Conservation (phyloP, 2,329 filamentous ascomycete species). For the Epichloe glyceriae region DNA sequence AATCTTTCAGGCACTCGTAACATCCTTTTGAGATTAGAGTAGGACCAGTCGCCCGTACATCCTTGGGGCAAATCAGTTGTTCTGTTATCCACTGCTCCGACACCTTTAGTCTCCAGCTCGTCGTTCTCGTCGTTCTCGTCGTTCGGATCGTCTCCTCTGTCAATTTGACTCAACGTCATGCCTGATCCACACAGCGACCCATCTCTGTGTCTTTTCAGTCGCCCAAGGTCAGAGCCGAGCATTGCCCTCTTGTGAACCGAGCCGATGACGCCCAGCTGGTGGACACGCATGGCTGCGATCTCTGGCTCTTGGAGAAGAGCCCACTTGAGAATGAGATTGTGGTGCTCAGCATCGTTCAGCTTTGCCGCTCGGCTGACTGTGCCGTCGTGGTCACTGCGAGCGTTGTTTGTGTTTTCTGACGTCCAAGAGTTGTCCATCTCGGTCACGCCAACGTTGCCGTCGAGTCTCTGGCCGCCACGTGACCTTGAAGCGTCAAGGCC, state of each 20-base stretch:
- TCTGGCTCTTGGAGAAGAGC: slow-evolving; percentile 1
- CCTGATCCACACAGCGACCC: background rate
- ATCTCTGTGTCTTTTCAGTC: slow-evolving; percentile 1
- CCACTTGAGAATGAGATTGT: slow-evolving; percentile 3
- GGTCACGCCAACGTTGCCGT: background rate
- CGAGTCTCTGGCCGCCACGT: background rate
- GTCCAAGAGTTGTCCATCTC: background rate
- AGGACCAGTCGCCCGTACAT: too few species aligned
- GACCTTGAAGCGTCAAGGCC: background rate
- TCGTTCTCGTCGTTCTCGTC: background rate
- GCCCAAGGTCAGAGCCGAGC: background rate
- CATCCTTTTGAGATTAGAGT: too few species aligned
- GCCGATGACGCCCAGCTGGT: background rate
- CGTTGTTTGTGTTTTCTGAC: background rate
- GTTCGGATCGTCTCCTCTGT: background rate
- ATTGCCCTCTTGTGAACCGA: background rate
- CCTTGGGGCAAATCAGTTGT: too few species aligned
- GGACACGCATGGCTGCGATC: background rate
- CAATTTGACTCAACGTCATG: background rate
- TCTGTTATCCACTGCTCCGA: background rate
- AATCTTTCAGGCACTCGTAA: too few species aligned
- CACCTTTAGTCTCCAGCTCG: background rate
- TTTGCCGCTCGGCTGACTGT: background rate
- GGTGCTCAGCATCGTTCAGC: background rate
- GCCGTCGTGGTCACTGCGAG: too few species aligned